phyloP scores from a whole-genome alignment of 1,284 basidiomycete genomes.

The Ceratobasidium sp. region DNA sequence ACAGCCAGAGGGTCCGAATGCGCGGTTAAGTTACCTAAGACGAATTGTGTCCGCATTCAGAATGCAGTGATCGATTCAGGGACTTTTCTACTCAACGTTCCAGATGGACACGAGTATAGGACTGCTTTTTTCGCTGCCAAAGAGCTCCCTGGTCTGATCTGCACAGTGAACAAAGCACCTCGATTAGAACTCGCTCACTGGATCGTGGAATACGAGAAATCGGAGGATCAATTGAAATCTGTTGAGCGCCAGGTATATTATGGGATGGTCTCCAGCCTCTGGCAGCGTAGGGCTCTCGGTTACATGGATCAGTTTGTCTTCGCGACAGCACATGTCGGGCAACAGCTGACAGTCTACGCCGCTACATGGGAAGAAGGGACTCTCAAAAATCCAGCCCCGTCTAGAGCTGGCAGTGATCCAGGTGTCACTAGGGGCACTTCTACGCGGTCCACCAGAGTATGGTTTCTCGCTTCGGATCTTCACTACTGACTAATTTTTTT shows the following conservation, averaged over 20 bases:
- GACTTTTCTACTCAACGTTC: not conserved
- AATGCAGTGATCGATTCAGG: not conserved
- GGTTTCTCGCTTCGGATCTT: no score
- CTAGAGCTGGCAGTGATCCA: no score
- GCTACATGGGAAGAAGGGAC: not conserved
- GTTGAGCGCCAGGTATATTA: not conserved
- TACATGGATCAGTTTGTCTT: not conserved
- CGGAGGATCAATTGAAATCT: not conserved
- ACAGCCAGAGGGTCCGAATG: not conserved
- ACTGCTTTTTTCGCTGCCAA: not conserved
- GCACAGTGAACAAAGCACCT: not conserved
- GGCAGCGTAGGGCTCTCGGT: not conserved
- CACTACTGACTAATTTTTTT: no score
- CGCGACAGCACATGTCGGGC: not conserved
- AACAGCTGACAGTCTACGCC: not conserved
- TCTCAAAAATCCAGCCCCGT: no score
- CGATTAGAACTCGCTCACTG: not conserved
- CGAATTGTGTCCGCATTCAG: not conserved
- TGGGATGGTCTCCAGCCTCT: not conserved
- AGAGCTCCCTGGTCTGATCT: not conserved
- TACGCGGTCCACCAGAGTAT: not conserved
- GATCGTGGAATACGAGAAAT: not conserved
- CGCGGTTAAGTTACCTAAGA: not conserved
- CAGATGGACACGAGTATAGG: not conserved
- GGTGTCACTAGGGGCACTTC: not conserved